These are phyloP conservation scores for Penicillium italicum DNA, from an alignment of 2,329 filamentous ascomycete genomes.

Conservation along the genomic window DNA sequence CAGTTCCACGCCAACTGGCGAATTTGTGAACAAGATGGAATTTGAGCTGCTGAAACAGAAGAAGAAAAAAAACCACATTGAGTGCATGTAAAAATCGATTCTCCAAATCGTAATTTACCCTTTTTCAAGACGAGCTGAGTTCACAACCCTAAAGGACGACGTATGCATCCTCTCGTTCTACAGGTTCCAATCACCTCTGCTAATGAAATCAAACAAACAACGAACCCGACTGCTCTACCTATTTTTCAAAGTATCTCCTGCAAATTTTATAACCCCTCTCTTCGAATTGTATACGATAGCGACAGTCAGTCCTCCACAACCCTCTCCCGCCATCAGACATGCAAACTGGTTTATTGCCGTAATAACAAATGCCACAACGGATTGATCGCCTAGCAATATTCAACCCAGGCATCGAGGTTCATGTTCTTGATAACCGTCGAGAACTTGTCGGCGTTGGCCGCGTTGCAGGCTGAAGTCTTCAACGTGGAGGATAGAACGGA, in stretches of 20 bases:
- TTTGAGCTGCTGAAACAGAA: no score
- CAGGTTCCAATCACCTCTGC: background rate
- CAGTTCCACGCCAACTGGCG: background rate
- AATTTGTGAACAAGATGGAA: background rate
- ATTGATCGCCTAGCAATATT: constrained; percentile 48
- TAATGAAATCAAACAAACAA: background rate
- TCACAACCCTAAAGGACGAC: no score
- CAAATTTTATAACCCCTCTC: background rate
- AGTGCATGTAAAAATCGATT: no score
- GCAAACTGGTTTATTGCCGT: background rate
- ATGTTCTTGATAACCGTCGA: constrained; percentile 65
- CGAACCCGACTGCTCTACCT: background rate
- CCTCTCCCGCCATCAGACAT: no score
- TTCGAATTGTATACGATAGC: constrained; percentile 44
- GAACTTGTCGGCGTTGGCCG: constrained; percentile 49
- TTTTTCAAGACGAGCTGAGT: no score
- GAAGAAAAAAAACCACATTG: no score
- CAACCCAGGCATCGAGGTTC: constrained; percentile 60
- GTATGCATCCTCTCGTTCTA: no score
- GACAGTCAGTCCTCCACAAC: background rate
- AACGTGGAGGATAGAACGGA: constrained; percentile 9
- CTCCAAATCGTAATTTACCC: no score
- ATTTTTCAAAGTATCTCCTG: background rate
- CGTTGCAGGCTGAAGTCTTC: constrained; percentile 48
- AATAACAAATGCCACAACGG: background rate